These are phyloP conservation scores for Seiridium cupressi DNA, from an alignment of 2,329 filamentous ascomycete genomes.

Conservation along the genomic window DNA sequence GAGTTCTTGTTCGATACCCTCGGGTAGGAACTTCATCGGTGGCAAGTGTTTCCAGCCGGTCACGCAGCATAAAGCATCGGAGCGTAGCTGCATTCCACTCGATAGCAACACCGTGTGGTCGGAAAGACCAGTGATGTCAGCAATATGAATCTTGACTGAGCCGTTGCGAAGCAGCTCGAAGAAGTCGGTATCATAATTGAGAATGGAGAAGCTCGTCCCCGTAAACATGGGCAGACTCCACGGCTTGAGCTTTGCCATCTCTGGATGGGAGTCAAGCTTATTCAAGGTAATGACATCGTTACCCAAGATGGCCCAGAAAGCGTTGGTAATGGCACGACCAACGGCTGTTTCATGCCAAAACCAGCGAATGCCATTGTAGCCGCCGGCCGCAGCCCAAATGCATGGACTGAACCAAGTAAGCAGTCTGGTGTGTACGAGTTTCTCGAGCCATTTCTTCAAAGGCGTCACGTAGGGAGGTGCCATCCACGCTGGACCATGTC, in stretches of 20 bases:
- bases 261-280: constrained; percentile 52
- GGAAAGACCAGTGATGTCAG: constrained; percentile 50
- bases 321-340: constrained; percentile 52
- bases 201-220: constrained; percentile 54
- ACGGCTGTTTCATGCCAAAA: constrained; percentile 58
- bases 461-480: constrained; percentile 48
- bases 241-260: constrained; percentile 52
- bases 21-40: constrained; percentile 42
- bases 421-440: constrained; percentile 56
- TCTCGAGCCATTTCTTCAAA: constrained; percentile 47
- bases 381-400: constrained; percentile 65
- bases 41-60: constrained; percentile 53
- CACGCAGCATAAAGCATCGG: constrained; percentile 51
- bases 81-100: constrained; percentile 36
- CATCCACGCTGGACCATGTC: constrained; percentile 55
- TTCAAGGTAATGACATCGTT: constrained; percentile 54
- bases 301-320: constrained; percentile 57
- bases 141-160: constrained; percentile 52
- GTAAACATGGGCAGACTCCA: constrained; percentile 52
- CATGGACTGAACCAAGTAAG: constrained; percentile 75
- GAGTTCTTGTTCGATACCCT: constrained; percentile 38
- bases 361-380: constrained; percentile 50
- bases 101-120: constrained; percentile 40
- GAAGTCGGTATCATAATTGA: constrained; percentile 57
- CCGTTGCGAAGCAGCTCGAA: constrained; percentile 54